A percentile compares a stretch with the other conserved stretches of the same genome.
Evolutionary conservation across 1,139 yeast genomes (phyloP).

Genomic region (Arxiozyma bovina): DNA sequence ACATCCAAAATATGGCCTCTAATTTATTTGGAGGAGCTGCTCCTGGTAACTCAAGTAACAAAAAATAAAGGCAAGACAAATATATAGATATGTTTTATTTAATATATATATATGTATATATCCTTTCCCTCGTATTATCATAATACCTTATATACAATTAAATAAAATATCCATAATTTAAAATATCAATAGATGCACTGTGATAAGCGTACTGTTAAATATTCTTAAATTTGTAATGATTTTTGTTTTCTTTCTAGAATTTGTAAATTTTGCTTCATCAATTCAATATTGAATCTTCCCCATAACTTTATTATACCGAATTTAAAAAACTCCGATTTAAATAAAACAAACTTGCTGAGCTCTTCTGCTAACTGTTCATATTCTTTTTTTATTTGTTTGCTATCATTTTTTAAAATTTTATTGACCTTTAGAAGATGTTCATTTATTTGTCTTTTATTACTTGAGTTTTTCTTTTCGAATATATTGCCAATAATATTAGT

Average conservation of each 20-base stretch:
- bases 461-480: constrained; percentile 35
- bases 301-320: constrained; percentile 21
- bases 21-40: constrained; percentile 35
- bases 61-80: not conserved
- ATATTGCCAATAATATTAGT: constrained; percentile 23
- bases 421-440: constrained; percentile 22
- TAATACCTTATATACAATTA: too few relatives aligned
- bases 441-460: constrained; percentile 31
- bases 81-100: too few relatives aligned
- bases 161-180: not conserved
- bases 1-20: constrained; percentile 58
- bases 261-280: not conserved
- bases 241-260: not conserved
- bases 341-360: constrained; percentile 47
- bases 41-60: constrained; percentile 5
- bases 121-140: not conserved
- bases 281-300: not conserved
- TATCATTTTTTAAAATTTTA: constrained; percentile 10
- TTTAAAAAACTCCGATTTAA: constrained; percentile 38
- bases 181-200: too few relatives aligned
- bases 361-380: constrained; percentile 60
- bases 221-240: not conserved
- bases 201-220: too few relatives aligned
- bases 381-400: constrained; percentile 21
- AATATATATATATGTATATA: too few relatives aligned